Evolutionary conservation across 148 eudicot genomes (phyloP), one percentile per base, ranked within the genome.

Genomic region (Pharnaceum exiguum): DNA sequence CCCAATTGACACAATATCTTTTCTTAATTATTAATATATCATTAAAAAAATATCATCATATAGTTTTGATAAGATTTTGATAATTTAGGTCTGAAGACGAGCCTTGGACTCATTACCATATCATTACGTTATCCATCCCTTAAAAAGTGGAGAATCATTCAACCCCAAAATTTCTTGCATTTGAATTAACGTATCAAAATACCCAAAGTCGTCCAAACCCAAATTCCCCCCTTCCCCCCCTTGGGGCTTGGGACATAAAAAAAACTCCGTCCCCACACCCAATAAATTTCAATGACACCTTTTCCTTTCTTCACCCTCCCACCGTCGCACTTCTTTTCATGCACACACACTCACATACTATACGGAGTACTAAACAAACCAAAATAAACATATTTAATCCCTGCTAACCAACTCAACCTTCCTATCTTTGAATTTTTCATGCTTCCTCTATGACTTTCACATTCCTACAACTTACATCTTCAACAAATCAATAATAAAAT

Each of bases 401-500:
- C 32, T 4, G 22, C n/a, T 16, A 38, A 52, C 57, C 57, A 13
- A 40, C 57, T 52, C 40, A 32, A 16, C 7, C n/a, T 24, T 44
- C 43, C n/a, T n/a, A n/a, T n/a, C n/a, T n/a, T 63, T 32, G 31
- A 53, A 63, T 63, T 42, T 21, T 29, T 29, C 57, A 42, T 54
- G 28, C 40, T 40, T 3, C 59, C 30, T 30, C 42, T 1, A 30
- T 59, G 27, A 29, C 37, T 58, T 58, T 44, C 28, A 18, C 48
- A 59, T 23, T 37, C 19, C 49, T 10, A 4, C 6, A 19, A 36
- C 44, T 35, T 26, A 18, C 35, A 3, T 2, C 2, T 5, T 5
- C 7, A 27, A 26, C n/a, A n/a, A n/a, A n/a, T n/a, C n/a, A 46
- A 7, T 10, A 2, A 21, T 5, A 45, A 19, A 28, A 49, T 26